Conservation (phyloP, 2,329 filamentous ascomycete species). For the Dactylellina leptospora region DNA sequence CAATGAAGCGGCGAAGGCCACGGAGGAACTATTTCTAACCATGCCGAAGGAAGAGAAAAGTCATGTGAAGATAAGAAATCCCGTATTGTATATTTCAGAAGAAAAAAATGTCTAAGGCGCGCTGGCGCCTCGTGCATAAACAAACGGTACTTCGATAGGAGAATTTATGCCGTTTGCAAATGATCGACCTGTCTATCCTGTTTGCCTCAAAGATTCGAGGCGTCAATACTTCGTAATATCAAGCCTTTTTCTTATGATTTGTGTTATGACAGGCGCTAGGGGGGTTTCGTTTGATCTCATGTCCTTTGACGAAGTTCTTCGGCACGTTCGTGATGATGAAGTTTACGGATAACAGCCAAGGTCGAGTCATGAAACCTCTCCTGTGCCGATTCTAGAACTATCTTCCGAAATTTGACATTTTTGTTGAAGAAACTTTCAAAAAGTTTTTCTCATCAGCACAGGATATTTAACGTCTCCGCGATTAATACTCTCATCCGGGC, state of each 20-base stretch:
- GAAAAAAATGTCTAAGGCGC: not conserved
- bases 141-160: not conserved
- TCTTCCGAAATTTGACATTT: slow-evolving; percentile 31
- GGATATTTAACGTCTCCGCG: slow-evolving; percentile 3
- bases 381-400: not conserved
- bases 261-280: slow-evolving; percentile 8
- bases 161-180: not conserved
- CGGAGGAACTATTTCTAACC: not conserved
- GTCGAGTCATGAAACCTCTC: slow-evolving; percentile 6
- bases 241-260: too few relatives aligned
- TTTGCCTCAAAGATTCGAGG: not conserved
- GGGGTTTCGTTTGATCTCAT: not conserved
- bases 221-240: too few relatives aligned
- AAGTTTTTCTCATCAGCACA: too few relatives aligned
- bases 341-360: too few relatives aligned
- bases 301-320: too few relatives aligned
- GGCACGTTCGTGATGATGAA: too few relatives aligned
- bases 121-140: not conserved
- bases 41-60: not conserved
- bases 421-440: too few relatives aligned
- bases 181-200: not conserved
- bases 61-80: slow-evolving; percentile 21
- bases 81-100: not conserved
- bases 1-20: slow-evolving; percentile 3
- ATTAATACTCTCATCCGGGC: not conserved